Base-by-base conservation (phyloP, 257 asterid genomes). In the Gentiana dahurica region DNA sequence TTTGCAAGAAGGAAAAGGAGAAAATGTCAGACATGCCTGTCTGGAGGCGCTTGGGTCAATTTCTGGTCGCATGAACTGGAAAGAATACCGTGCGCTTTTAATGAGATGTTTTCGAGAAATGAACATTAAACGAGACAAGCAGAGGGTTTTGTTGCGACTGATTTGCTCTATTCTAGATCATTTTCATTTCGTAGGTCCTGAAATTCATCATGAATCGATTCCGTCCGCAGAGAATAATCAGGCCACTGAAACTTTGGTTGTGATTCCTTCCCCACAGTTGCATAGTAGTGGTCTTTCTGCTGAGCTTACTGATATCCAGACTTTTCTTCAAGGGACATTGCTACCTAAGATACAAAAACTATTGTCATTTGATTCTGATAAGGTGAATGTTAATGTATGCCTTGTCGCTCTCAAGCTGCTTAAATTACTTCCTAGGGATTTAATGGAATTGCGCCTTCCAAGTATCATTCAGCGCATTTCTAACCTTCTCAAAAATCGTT, bases 391-490 rank as follows among this genome's bases (percentile, higher is more conserved):
- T 35, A 81, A 72, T 62, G 67, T 76, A 63, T 81, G 95, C 72
- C 71, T 87, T 44, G 91, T 81, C 59, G 88, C 94, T 33, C 94
- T 91, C 6, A 91, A 91, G 81, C 74, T 91, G 64, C 85, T 91
- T 3, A 91, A 85, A 67, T 75, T 88, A 71, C 88, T 87, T 36
- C 98, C 98, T 47, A 67, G 77, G 66, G 97, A 87, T 65, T 77
- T 71, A 59, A 77, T 91, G 95, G 87, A 85, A 15, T 55, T 67
- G 43, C 95, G 85, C 36, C 94, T 91, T 73, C 89, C 90, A n/a
- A 81, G 80, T 71, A 84, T 91, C 58, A 49, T 91, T 70, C 98
- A 87, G 63, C 95, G 98, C 24, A 85, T 91, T 45, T 82, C 93
- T 35, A 87, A 83, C 79, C 85, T 87, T 53, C 79, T 87, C 10